phyloP scores from a whole-genome alignment of 1,139 yeast species.

The Pichia sp. region DNA sequence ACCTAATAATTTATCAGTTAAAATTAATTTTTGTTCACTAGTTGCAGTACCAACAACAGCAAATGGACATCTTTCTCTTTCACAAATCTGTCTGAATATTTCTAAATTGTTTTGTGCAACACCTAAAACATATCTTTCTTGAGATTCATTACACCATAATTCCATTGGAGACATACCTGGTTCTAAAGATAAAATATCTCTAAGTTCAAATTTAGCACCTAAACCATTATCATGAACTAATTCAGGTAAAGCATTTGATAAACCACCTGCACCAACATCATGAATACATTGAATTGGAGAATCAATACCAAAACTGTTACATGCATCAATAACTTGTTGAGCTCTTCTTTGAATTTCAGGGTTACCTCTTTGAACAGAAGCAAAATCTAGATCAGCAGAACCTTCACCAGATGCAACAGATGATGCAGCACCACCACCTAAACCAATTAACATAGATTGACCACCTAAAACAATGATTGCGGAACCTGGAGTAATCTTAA shows the following conservation, averaged over 20 bases:
- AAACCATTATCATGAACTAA: slow-evolving; percentile 93
- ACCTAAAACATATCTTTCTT: slow-evolving; percentile 94
- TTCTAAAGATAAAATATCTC: slow-evolving; percentile 86
- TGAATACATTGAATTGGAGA: slow-evolving; percentile 95
- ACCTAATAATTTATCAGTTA: slow-evolving; percentile 70
- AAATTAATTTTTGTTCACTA: slow-evolving; percentile 71
- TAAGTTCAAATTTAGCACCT: slow-evolving; percentile 88
- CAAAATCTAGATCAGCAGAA: slow-evolving; percentile 91
- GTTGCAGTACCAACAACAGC: slow-evolving; percentile 97
- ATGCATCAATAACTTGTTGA: slow-evolving; percentile 93
- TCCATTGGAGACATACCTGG: slow-evolving; percentile 99
- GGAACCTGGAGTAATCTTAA: slow-evolving; percentile 87
- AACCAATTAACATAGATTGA: slow-evolving; percentile 96
- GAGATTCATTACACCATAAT: slow-evolving; percentile 99
- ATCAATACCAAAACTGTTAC: slow-evolving; percentile 72
- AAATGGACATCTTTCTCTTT: slow-evolving; percentile 92
- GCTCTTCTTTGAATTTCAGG: slow-evolving; percentile 99
- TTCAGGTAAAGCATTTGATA: slow-evolving; percentile 95
- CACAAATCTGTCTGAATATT: slow-evolving; percentile 70
- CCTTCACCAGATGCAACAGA: slow-evolving; percentile 94
- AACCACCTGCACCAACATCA: slow-evolving; percentile 99
- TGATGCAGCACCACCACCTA: slow-evolving; percentile 99
- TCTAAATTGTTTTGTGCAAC: slow-evolving; percentile 77
- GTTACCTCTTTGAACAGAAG: slow-evolving; percentile 98
- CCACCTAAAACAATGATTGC: slow-evolving; percentile 94